These are phyloP conservation scores for Leccinum longicurvipes DNA, from an alignment of 768 basidiomycete species.

Conservation along the genomic window DNA sequence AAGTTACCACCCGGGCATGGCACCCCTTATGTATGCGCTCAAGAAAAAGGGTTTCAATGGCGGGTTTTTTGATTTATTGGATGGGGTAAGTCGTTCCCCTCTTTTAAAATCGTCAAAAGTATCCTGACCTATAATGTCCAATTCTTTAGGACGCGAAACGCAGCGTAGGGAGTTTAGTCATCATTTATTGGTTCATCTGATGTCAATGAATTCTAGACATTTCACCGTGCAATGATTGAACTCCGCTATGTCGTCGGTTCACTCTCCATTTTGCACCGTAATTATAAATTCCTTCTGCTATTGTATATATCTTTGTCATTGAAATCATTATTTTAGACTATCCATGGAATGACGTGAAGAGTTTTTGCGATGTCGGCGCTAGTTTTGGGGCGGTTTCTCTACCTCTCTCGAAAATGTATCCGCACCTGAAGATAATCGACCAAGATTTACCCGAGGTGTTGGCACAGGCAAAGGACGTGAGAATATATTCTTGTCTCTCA, in stretches of 20 bases:
- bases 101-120: neutral
- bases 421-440: constrained; percentile 24
- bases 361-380: constrained; percentile 29
- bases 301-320: neutral
- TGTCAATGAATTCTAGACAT: constrained; percentile 12
- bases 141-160: constrained; percentile 10
- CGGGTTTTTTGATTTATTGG: constrained; percentile 19
- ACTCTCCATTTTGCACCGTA: constrained; percentile 20
- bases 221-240: constrained; percentile 24
- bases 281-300: neutral
- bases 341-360: constrained; percentile 23
- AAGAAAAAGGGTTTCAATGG: constrained; percentile 14
- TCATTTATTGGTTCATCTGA: neutral
- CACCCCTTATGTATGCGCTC: constrained; percentile 19
- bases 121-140: neutral
- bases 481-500: neutral
- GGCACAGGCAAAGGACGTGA: constrained; percentile 17
- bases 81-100: constrained; percentile 14
- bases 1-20: constrained; percentile 19
- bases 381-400: constrained; percentile 27
- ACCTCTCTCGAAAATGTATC: constrained; percentile 23
- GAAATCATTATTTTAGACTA: constrained; percentile 11
- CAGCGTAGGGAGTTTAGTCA: constrained; percentile 1
- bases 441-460: constrained; percentile 30
- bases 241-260: constrained; percentile 18